These are phyloP conservation scores for Lentinula guzmanii DNA, from an alignment of 768 basidiomycete genomes.

Conservation along the genomic window DNA sequence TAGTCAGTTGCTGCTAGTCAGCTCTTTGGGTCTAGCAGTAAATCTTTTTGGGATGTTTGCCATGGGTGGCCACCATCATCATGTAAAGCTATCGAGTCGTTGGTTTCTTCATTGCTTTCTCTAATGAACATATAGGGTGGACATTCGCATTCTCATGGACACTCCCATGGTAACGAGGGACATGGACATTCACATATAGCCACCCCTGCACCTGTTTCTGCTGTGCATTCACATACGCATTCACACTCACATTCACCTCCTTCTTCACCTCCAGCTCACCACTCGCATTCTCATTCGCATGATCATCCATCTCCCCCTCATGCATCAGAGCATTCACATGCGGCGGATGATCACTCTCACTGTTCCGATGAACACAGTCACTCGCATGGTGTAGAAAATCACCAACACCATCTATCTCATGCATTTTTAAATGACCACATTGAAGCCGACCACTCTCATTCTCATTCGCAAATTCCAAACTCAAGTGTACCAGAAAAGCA, in stretches of 20 bases:
- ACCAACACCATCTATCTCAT: conserved; percentile 13
- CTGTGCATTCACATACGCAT: conserved; percentile 24
- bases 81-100: conserved; percentile 40
- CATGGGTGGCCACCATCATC: conserved; percentile 92
- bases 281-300: conserved; percentile 10
- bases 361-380: conserved; percentile 21
- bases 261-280: conserved; percentile 8
- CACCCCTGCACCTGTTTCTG: conserved; percentile 15
- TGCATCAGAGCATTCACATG: conserved; percentile 20
- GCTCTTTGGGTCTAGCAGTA: conserved; percentile 82
- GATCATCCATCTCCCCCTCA: conserved; percentile 24
- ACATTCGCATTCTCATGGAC: conserved; percentile 51
- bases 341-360: conserved; percentile 11
- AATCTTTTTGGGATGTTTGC: conserved; percentile 99
- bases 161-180: conserved; percentile 20
- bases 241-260: conserved; percentile 24
- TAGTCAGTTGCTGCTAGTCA: conserved; percentile 84
- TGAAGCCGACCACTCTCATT: conserved; percentile 7
- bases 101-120: not conserved
- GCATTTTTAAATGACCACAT: conserved; percentile 11
- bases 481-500: conserved; percentile 11
- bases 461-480: conserved; percentile 10
- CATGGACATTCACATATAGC: conserved; percentile 14
- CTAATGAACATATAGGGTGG: conserved; percentile 35
- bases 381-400: conserved; percentile 10